Percentiles rank a stretch among this genome's conserved stretches.
Evolutionary conservation across 208 protist genomes (phyloP).

Genomic region (Leishmania tropica): DNA sequence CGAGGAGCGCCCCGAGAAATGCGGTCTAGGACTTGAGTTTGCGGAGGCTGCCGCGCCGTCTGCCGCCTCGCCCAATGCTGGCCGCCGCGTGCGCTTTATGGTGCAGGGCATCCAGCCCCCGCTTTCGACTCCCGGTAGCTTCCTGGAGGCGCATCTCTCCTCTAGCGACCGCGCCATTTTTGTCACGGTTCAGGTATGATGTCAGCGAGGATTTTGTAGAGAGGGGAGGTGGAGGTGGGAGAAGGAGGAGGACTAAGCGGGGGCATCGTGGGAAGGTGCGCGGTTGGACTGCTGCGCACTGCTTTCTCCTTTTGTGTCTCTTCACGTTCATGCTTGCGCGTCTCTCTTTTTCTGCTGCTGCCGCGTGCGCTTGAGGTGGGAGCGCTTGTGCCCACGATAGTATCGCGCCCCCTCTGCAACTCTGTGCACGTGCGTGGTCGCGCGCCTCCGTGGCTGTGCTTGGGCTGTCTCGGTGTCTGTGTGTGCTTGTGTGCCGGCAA

Average conservation of each 20-base stretch:
- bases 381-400: background rate
- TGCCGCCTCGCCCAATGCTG: background rate
- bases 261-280: background rate
- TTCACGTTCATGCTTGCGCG: background rate
- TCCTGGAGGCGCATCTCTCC: constrained; percentile 56
- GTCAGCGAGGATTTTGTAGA: background rate
- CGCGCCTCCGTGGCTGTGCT: background rate
- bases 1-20: constrained; percentile 7
- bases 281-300: background rate
- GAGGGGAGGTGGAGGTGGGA: background rate
- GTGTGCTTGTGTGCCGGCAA: background rate
- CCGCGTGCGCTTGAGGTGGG: background rate
- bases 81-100: constrained; percentile 47
- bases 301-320: background rate
- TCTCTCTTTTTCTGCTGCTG: constrained; percentile 14
- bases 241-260: background rate
- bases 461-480: background rate
- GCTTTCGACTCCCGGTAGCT: constrained; percentile 52
- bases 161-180: constrained; percentile 69
- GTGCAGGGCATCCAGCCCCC: constrained; percentile 65
- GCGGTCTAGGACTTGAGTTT: constrained; percentile 1
- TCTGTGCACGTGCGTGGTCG: background rate
- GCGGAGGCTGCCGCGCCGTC: background rate
- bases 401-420: background rate
- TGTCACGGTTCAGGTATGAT: constrained; percentile 42